These are phyloP conservation scores for Akanthomyces uredinophilus DNA, from an alignment of 2,329 filamentous ascomycete genomes.

Conservation along the genomic window DNA sequence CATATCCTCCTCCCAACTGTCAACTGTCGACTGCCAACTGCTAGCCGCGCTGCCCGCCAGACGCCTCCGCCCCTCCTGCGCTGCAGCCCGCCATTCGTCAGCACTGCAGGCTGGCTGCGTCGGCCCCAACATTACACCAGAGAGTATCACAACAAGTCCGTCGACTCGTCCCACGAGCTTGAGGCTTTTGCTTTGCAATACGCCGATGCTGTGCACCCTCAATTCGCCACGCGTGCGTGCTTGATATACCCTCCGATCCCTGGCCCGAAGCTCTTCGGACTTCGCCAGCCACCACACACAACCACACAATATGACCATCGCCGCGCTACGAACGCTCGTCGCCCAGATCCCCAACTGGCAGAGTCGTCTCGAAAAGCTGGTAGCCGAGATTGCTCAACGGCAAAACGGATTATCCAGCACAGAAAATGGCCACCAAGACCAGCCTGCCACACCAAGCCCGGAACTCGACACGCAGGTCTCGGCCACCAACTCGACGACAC, in stretches of 20 bases:
- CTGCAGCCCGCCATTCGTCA: background rate
- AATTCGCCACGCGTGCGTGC: background rate
- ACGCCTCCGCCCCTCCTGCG: background rate
- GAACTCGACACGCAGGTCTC: background rate
- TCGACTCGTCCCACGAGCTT: background rate
- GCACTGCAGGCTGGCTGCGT: background rate
- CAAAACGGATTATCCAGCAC: conserved; percentile 55
- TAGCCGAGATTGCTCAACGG: conserved; percentile 54
- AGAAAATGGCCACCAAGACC: conserved; percentile 20
- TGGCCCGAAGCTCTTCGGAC: background rate
- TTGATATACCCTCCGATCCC: background rate
- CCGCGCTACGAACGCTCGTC: conserved; percentile 51
- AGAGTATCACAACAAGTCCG: background rate
- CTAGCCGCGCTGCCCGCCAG: background rate
- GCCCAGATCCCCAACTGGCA: conserved; percentile 57
- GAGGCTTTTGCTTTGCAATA: background rate
- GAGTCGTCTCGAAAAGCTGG: conserved; percentile 54
- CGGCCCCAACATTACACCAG: background rate
- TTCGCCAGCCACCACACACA: background rate
- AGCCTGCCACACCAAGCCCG: conserved; percentile 15
- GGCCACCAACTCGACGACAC: background rate
- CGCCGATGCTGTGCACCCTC: background rate
- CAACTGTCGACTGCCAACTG: no score
- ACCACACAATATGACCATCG: conserved; percentile 39
- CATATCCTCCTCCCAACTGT: background rate